Base-by-base conservation (phyloP, 73 alveolate genomes). In the Durusdinium trenchii region DNA sequence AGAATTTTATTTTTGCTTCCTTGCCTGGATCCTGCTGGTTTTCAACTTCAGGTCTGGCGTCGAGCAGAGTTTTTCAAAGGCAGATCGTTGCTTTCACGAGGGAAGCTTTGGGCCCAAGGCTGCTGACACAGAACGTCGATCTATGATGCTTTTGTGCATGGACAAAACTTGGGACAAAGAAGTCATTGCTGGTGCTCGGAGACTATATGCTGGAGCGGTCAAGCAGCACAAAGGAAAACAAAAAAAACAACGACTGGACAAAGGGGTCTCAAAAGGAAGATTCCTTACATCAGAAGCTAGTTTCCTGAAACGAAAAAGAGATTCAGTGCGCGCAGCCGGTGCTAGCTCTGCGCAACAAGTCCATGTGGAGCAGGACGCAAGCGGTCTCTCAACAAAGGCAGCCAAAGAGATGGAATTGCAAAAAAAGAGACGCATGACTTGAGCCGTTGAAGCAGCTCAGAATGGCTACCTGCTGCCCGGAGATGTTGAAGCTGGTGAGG, bases 21-120 rank as follows among this genome's bases (percentile, higher is more conserved):
- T 26, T 3, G 18, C 84, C 7, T 71, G 84, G 6, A 71, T 38
- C n/a, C n/a, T n/a, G n/a, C n/a, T n/a, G n/a, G n/a, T 6, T 71
- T 71, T 14, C 57, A 16, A 48, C 20, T 23, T 36, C 69, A 83
- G 94, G 76, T 83, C 94, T 48, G 94, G 94, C 26, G 94, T 83
- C 46, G 94, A 83, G 76, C 94, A 83, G 36, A n/a, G 36, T 43
- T 83, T 83, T 50, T 50, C 76, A 7, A 83, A 83, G 51, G 94
- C 73, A 35, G 75, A 52, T n/a, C 75, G 94, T 1, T 84, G 94
- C 75, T 40, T 14, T 28, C 87, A 76, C 7, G 61, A 40, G 23
- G 87, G 87, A 9, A 54, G 87, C 61, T 76, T 43, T 45, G 87
- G 87, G 10, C 26, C 60, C 60, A 23, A 12, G 60, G 87, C 87